phyloP scores from a whole-genome alignment of 371 early-diverging fungal genomes.

The Zopfochytrium polystomum region DNA sequence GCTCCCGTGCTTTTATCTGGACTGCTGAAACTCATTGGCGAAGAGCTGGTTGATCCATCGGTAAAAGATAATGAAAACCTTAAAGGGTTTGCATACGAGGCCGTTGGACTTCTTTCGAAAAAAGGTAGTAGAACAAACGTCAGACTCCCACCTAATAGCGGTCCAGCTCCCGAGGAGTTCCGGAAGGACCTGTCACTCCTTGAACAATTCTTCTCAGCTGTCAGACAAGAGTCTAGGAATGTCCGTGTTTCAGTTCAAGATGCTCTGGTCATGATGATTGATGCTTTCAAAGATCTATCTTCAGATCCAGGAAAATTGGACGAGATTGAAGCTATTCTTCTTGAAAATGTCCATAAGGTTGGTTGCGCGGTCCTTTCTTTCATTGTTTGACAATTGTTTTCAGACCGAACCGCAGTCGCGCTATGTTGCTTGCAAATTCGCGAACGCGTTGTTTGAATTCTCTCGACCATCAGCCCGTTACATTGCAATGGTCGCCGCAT shows the following conservation, averaged over 20 bases:
- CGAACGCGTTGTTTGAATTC: conserved; percentile 72
- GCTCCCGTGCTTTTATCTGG: conserved; percentile 71
- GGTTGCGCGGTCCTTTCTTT: neutral
- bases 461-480: conserved; percentile 68
- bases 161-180: conserved; percentile 62
- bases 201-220: conserved; percentile 63
- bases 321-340: conserved; percentile 47
- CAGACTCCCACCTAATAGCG: neutral
- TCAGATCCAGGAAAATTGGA: conserved; percentile 39
- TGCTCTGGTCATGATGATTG: conserved; percentile 74
- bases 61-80: conserved; percentile 61
- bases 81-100: conserved; percentile 82
- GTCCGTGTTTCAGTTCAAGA: conserved; percentile 78
- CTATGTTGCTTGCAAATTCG: conserved; percentile 70
- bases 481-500: conserved; percentile 67
- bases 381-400: neutral
- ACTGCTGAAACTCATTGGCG: conserved; percentile 65
- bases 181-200: conserved; percentile 61
- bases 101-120: conserved; percentile 71
- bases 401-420: conserved; percentile 54
- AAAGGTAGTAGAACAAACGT: conserved; percentile 51
- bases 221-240: conserved; percentile 61
- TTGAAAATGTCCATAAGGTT: conserved; percentile 67
- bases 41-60: conserved; percentile 45
- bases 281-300: conserved; percentile 51